Base-by-base conservation (phyloP, 805 yeast species). In the Metschnikowia dekortorum region DNA sequence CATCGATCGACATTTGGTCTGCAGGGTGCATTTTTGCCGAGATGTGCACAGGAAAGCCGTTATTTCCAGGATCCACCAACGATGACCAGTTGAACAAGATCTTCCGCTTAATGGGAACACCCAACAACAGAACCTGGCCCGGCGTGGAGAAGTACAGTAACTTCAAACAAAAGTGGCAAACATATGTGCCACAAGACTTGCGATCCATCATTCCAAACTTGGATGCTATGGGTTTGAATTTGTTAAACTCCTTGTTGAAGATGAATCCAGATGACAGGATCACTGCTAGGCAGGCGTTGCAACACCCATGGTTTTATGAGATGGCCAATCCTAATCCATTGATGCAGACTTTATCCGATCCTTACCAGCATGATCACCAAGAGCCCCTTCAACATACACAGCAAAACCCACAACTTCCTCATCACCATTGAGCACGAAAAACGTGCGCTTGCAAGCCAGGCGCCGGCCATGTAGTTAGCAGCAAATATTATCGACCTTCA, bases 21-120 rank as follows among this genome's bases (percentile, higher is more conserved):
- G 95, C 96, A 13, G 99, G 99, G 13, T 94, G 99, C 70, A 94
- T 94, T 48, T 80, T 94, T 66, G 98, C 97, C 2, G 99, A 94
- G 65, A 92, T 94, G 98, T 86, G 94, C 63, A 88, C 96, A n/a
- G 96, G 99, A 32, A 85, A 92, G 62, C 98, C 99, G 1, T 74
- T 94, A 46, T 94, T 94, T 69, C 96, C 98, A 18, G 99, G 99
- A 32, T 84, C 92, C 10, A 89, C 96, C 38, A 95, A 92, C 68
- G 97, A 94, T 49, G 99, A 94, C 70, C 98, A 94, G 69, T 78
- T 94, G 60, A 80, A 85, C 68, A 88, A 89, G 65, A 94, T 94
- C 47, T 94, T 94, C 74, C 82, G 95, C 65, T 75, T 91, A 28
- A 83, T 94, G 87, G 99, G 99, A 22, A 94, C 99, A 2, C 99